These are phyloP conservation scores for Farysia itapuensis DNA, from an alignment of 1,284 basidiomycete genomes.

Conservation along the genomic window DNA sequence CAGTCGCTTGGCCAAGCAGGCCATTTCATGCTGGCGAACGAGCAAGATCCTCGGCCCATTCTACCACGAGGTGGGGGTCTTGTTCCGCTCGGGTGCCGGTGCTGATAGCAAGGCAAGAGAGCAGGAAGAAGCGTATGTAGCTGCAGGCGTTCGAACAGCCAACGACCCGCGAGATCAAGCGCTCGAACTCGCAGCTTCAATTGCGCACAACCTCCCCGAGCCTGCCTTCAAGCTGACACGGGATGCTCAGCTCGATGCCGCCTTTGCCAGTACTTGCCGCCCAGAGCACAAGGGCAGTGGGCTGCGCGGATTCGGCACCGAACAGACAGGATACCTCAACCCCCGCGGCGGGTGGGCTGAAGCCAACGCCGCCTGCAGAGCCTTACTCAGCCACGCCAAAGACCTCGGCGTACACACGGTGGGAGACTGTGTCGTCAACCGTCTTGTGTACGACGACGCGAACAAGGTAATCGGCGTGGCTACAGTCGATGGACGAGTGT, in stretches of 20 bases:
- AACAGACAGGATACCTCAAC: constrained; percentile 69
- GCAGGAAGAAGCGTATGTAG: constrained; percentile 11
- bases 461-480: constrained; percentile 68
- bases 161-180: constrained; percentile 1
- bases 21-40: constrained; percentile 72
- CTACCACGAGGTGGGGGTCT: constrained; percentile 52
- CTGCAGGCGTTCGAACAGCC: constrained; percentile 25
- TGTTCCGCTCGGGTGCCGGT: constrained; percentile 35
- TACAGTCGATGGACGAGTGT: constrained; percentile 68
- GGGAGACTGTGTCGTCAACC: constrained; percentile 38
- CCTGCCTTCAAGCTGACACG: constrained; percentile 16
- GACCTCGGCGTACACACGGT: constrained; percentile 69
- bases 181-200: constrained; percentile 4
- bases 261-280: constrained; percentile 4
- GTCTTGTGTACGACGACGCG: constrained; percentile 53
- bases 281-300: constrained; percentile 7
- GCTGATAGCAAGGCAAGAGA: not conserved
- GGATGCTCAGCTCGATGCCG: constrained; percentile 8
- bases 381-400: constrained; percentile 67
- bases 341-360: constrained; percentile 81
- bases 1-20: constrained; percentile 70
- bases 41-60: constrained; percentile 14
- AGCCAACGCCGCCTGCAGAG: constrained; percentile 70
- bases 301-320: constrained; percentile 12
- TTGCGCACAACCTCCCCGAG: not conserved